Base-by-base conservation (phyloP, 768 basidiomycete genomes). In the Royoungia palumana region DNA sequence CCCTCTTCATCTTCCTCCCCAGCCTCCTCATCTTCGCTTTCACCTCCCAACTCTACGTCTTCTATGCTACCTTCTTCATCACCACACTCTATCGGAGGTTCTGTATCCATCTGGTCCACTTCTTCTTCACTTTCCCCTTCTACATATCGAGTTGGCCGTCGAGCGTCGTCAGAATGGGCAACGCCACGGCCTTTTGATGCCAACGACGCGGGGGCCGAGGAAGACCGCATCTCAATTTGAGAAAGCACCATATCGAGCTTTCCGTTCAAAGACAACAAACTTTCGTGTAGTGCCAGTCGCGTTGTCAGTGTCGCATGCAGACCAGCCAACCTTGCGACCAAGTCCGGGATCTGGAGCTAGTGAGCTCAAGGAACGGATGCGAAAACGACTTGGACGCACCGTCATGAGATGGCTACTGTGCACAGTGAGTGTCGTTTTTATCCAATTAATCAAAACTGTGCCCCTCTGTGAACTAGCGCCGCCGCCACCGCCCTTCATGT, bases 391-490 rank as follows among this genome's bases (percentile, higher is more conserved):
- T 27, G 45, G 35, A 78, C 88, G 58, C 61, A 95, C 94, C 32
- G 94, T 95, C 85, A 97, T 89, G 46, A 99, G 78, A 67, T 97
- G 86, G 0, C 88, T 87, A 40, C 91, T 87, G 66, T 97, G 93
- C 13, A 92, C 77, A 13, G 85, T 77, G 45, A 99, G 73, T 5
- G 91, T 89, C 8, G 84, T 83, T 67, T 85, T 87, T 53, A 89
- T 75, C 93, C 86, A 97, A 46, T 68, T 76, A 44, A 87, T 76
- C 49, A 91, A 75, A 35, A 76, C 81, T 38, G 70, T 80, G 39
- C 82, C 88, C 55, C 87, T 74, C 69, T 89, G 89, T 37, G 83
- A 82, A 61, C 86, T 91, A 44, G 86, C 88, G 46, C 84, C 89
- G 0, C 82, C 84, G 1, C 87, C 85, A 3, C 88, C 79, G 4